Evolutionary conservation across 73 alveolate species (phyloP), one percentile per base, ranked within the genome.

Genomic region (Breviolum minutum): DNA sequence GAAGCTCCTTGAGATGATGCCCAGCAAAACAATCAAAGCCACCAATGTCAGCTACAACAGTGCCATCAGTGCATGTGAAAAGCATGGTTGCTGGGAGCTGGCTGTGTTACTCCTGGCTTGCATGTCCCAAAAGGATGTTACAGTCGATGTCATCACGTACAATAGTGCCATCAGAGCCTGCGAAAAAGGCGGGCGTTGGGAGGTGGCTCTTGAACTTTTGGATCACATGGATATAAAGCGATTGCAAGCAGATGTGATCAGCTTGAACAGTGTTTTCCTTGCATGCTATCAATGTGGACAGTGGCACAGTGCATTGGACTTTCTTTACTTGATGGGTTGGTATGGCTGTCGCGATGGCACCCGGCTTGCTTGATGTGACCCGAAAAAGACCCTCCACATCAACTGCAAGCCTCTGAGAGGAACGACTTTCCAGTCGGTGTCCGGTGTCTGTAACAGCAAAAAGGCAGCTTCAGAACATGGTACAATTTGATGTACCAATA

Each of bases 91-190:
- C 24, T 83, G 92, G 92, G 74, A 83, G 11, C 73, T 20, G 74
- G 92, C 74, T 12, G 2, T 83, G 74, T 26, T 24, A 24, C 26
- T 83, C 61, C 92, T 83, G 6, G 92, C 27, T 24, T 12, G 16
- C 22, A 83, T 83, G 92, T 61, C 70, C 5, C 19, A 9, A 60
- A 9, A 61, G n/a, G 74, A 83, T 32, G 61, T 83, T 70, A 13
- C 19, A 12, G 92, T 54, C 61, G 92, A 83, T 54, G 32, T 7
- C 60, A 83, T 83, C 92, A 83, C 64, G 61, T 83, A 61, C 74
- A 83, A 83, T n/a, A 83, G 92, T 73, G 73, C 85, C n/a, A 88
- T 88, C 95, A 69, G 85, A 10, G 84, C 85, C 95, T 88, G 95
- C 32, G 95, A 70, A 24, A 40, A 64, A 60, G 95, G 86, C 85